phyloP scores from a whole-genome alignment of 495 filamentous ascomycete species.

The Penicillium crystallinum region DNA sequence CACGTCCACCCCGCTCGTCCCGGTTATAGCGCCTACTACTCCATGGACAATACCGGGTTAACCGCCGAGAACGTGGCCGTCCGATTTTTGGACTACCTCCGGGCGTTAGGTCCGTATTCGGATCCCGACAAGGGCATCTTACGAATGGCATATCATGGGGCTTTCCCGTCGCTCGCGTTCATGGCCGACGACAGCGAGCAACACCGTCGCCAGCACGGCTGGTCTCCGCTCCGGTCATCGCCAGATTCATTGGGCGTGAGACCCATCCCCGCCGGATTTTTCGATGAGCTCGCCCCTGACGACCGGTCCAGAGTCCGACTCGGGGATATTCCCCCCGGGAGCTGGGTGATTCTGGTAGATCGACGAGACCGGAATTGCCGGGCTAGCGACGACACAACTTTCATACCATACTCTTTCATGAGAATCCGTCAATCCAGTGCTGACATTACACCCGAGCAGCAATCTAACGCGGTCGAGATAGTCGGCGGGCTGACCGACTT shows the following conservation, averaged over 20 bases:
- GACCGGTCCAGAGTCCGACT: slow-evolving; percentile 9
- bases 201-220: background rate
- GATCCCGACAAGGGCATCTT: slow-evolving; percentile 16
- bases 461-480: no score
- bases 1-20: background rate
- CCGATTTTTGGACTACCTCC: slow-evolving; percentile 16
- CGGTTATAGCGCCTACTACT: slow-evolving; percentile 6
- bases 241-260: slow-evolving; percentile 2
- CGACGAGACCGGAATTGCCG: background rate
- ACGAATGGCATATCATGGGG: slow-evolving; percentile 11
- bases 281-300: background rate
- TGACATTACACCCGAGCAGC: no score
- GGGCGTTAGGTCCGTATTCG: slow-evolving; percentile 8
- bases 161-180: slow-evolving; percentile 2
- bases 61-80: slow-evolving; percentile 10
- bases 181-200: background rate
- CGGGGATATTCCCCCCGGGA: slow-evolving; percentile 10
- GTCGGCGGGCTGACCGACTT: slow-evolving; percentile 13
- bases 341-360: slow-evolving; percentile 16
- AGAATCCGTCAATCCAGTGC: slow-evolving; percentile 2
- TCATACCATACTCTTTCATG: slow-evolving; percentile 13
- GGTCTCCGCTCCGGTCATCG: background rate
- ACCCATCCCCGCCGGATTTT: slow-evolving; percentile 10
- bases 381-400: background rate
- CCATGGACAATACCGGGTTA: slow-evolving; percentile 8